Evolutionary conservation across 345 rosid species (phyloP).

Genomic region (Leavenworthia alabamica): DNA sequence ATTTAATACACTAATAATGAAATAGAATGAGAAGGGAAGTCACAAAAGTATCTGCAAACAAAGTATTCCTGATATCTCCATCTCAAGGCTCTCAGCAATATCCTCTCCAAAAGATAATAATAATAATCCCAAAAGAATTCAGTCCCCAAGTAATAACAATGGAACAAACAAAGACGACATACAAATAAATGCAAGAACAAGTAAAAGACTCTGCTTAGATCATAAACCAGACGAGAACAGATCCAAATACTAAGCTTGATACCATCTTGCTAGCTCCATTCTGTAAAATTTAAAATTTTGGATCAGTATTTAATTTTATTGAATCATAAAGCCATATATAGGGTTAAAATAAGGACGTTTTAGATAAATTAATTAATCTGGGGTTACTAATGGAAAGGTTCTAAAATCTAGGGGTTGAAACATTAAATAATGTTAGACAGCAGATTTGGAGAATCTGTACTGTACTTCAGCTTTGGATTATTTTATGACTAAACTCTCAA

Average conservation of each 20-base stretch:
- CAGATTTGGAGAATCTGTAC: not conserved
- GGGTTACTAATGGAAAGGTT: not conserved
- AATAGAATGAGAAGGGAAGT: no score
- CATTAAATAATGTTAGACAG: not conserved
- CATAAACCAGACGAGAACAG: constrained; percentile 32
- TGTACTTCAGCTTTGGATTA: not conserved
- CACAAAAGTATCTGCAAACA: no score
- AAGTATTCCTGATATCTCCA: no score
- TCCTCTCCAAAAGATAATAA: no score
- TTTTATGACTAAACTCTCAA: not conserved
- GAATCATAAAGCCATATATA: not conserved
- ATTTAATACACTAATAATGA: constrained; percentile 3
- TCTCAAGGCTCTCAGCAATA: no score
- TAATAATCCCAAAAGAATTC: no score
- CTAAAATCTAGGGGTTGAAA: not conserved
- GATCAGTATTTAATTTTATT: not conserved
- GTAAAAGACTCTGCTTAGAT: not conserved
- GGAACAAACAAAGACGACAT: no score
- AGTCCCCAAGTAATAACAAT: no score
- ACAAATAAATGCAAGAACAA: no score
- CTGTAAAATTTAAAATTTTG: constrained; percentile 6
- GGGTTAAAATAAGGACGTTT: not conserved
- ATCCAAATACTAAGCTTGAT: constrained; percentile 32
- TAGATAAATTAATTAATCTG: not conserved
- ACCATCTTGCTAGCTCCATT: constrained; percentile 31